Conservation (phyloP, 208 protist species). For the Trypanosoma lewisi region DNA sequence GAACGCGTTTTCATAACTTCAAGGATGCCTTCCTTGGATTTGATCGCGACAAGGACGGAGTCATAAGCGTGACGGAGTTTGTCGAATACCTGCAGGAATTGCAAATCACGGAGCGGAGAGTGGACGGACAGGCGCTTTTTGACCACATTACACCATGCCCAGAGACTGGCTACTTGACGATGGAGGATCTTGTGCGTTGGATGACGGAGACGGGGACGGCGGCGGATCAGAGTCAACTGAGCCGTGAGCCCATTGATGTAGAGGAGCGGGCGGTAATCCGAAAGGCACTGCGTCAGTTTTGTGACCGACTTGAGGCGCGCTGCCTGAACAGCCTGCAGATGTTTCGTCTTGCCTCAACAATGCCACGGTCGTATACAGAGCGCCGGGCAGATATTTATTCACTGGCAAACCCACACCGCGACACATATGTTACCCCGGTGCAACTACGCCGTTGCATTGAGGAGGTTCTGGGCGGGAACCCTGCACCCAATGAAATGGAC, state of each 20-base stretch:
- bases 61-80: slow-evolving; percentile 76
- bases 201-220: slow-evolving; percentile 34
- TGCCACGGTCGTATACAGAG: slow-evolving; percentile 73
- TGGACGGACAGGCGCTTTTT: slow-evolving; percentile 58
- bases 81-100: slow-evolving; percentile 52
- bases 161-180: slow-evolving; percentile 63
- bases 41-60: slow-evolving; percentile 81
- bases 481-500: slow-evolving; percentile 64
- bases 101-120: slow-evolving; percentile 70
- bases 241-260: slow-evolving; percentile 28
- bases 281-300: slow-evolving; percentile 59
- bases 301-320: slow-evolving; percentile 62
- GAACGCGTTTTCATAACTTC: slow-evolving; percentile 65
- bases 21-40: slow-evolving; percentile 82
- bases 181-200: slow-evolving; percentile 72
- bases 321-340: slow-evolving; percentile 78
- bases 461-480: slow-evolving; percentile 66
- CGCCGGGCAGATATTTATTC: slow-evolving; percentile 63
- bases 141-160: slow-evolving; percentile 40
- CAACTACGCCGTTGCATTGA: slow-evolving; percentile 86
- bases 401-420: slow-evolving; percentile 70
- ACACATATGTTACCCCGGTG: slow-evolving; percentile 80
- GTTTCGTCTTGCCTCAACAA: slow-evolving; percentile 87
- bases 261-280: slow-evolving; percentile 35
- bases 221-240: background rate